Base-by-base conservation (phyloP, 306 rosid genomes). In the Gynostemma pentaphyllum region DNA sequence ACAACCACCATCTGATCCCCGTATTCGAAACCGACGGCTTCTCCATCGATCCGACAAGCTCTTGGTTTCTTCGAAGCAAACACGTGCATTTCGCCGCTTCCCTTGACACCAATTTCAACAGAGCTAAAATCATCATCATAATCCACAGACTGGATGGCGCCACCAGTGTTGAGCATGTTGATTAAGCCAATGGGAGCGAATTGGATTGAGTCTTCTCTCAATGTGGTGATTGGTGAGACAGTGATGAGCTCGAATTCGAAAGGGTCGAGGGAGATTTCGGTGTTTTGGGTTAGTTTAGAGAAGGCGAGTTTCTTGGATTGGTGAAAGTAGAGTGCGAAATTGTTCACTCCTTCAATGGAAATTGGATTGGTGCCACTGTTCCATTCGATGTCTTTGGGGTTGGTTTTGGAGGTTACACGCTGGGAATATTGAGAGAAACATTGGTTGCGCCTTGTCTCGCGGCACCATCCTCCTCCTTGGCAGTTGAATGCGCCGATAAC, bases 391-490 rank as follows among this genome's bases (percentile, higher is more conserved):
- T 92, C 98, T 12, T 76, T 81, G 41, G 79, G 73, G 49, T 62
- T 79, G 5, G 79, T 50, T 60, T 75, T 86, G 3, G 96, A 72
- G 32, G 84, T 74, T 27, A 91, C 91, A 41, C 13, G 6, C 9
- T 78, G 83, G n/a, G 96, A 88, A 64, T 30, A 82, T 44, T 86
- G 70, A 8, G 90, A 73, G 27, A 78, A 79, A 54, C 95, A 80
- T 44, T 88, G 87, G 81, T 82, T 92, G 40, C 85, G 78, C 56
- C 98, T 81, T 0, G 75, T 70, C 29, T 92, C 98, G 0, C 78
- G 84, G 40, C 59, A 64, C 98, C 98, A 92, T 0, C 98, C 98
- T 64, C 98, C 98, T 74, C 96, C 98, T 78, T 92, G 98, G 61
- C 96, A 92, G 47, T 92, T 92, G 59, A 92, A 92, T 64, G 85